Conservation (phyloP, 164 flowering plant genomes). For the Chimonanthus salicifolius region DNA sequence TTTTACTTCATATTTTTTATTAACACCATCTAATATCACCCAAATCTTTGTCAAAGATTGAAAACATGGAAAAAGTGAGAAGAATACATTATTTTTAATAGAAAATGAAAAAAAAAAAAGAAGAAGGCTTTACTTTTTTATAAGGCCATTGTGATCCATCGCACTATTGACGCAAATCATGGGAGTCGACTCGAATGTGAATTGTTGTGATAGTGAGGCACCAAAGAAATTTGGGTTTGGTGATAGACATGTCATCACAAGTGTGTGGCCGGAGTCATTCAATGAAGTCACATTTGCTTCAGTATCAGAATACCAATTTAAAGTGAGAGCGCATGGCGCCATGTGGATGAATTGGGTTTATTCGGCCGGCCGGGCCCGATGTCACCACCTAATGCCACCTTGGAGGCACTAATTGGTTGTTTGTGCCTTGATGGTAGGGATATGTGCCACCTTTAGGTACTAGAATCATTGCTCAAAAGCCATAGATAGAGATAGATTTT, state of each 20-base stretch:
- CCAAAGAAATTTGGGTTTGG: constrained; percentile 9
- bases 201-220: constrained; percentile 42
- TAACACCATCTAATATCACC: no score
- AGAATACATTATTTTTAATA: constrained; percentile 6
- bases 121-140: constrained; percentile 39
- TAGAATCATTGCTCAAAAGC: constrained; percentile 42
- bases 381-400: constrained; percentile 20
- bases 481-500: constrained; percentile 4
- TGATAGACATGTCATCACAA: constrained; percentile 17
- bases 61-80: not conserved
- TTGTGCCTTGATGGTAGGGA: constrained; percentile 14
- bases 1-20: not conserved
- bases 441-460: constrained; percentile 49
- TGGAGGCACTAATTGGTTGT: constrained; percentile 9
- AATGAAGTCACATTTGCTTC: not conserved
- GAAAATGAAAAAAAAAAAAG: constrained; percentile 15
- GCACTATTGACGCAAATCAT: constrained; percentile 32
- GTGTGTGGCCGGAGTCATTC: no score
- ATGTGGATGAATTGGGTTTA: not conserved
- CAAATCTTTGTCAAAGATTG: no score
- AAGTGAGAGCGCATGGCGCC: not conserved
- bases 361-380: not conserved
- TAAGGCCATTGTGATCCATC: constrained; percentile 18
- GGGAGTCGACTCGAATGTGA: constrained; percentile 16
- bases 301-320: not conserved